Evolutionary conservation across 2,329 filamentous ascomycete species (phyloP).

Genomic region (Cercospora sp.): DNA sequence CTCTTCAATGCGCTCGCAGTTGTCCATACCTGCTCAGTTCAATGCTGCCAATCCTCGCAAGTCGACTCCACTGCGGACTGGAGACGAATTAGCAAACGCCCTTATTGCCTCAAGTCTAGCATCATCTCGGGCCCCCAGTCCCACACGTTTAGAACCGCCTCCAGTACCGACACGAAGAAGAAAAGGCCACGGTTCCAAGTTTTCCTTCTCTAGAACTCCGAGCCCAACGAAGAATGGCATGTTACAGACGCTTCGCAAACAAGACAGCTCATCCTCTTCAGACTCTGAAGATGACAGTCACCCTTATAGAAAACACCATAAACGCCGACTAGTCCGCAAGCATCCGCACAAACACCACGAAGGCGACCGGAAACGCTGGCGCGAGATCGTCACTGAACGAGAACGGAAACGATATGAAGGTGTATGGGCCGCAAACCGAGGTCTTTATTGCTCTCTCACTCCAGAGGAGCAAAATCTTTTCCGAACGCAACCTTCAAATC

Average conservation of each 20-base stretch:
- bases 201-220: slow-evolving; percentile 44
- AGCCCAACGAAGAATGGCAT: slow-evolving; percentile 54
- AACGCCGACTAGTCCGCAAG: slow-evolving; percentile 58
- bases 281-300: slow-evolving; percentile 49
- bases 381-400: slow-evolving; percentile 68
- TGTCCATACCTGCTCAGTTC: slow-evolving; percentile 38
- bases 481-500: slow-evolving; percentile 9
- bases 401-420: slow-evolving; percentile 82
- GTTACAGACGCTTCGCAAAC: slow-evolving; percentile 65
- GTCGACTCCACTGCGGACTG: slow-evolving; percentile 53
- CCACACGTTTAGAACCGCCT: slow-evolving; percentile 45
- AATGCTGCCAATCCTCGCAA: slow-evolving; percentile 39
- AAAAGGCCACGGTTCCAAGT: slow-evolving; percentile 22
- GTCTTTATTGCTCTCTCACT: slow-evolving; percentile 46
- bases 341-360: slow-evolving; percentile 75
- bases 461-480: slow-evolving; percentile 23
- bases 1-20: slow-evolving; percentile 27
- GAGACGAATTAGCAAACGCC: slow-evolving; percentile 69
- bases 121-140: slow-evolving; percentile 48
- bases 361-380: slow-evolving; percentile 71
- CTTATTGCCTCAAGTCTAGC: slow-evolving; percentile 75
- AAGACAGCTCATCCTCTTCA: slow-evolving; percentile 37
- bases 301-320: slow-evolving; percentile 52
- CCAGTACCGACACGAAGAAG: slow-evolving; percentile 37
- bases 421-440: slow-evolving; percentile 80